A percentile compares a stretch with the other conserved stretches of the same genome.
These are phyloP conservation scores for Rhodotorula sp. DNA, from an alignment of 1,284 basidiomycete genomes.

Conservation along the genomic window DNA sequence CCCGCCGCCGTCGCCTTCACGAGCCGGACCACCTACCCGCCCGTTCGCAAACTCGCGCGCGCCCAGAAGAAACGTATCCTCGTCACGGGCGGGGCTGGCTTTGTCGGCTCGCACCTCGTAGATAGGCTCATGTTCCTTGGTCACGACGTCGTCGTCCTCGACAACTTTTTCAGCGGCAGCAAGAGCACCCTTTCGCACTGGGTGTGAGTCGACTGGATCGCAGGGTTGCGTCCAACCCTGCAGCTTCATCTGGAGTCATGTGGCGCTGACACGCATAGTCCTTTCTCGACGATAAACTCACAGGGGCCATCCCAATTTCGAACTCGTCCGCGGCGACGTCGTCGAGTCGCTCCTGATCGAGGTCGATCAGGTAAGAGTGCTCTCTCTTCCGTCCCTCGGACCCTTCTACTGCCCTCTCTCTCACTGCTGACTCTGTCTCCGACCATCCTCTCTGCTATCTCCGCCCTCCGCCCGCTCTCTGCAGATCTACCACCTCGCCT, in stretches of 20 bases:
- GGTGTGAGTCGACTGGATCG: conserved; percentile 35
- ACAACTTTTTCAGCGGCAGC: conserved; percentile 98
- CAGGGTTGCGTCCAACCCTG: neutral
- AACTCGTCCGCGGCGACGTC: conserved; percentile 94
- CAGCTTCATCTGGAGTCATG: neutral
- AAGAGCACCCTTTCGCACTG: conserved; percentile 74
- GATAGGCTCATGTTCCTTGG: conserved; percentile 96
- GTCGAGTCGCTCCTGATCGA: conserved; percentile 96
- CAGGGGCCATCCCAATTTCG: conserved; percentile 92
- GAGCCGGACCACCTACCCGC: conserved; percentile 83
- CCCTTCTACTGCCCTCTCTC: too few species aligned
- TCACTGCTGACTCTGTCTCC: neutral
- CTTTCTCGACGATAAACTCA: neutral
- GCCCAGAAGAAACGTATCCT: conserved; percentile 81
- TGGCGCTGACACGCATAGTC: too few species aligned
- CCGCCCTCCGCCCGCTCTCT: neutral
- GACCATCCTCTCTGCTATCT: too few species aligned
- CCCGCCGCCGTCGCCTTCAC: conserved; percentile 71
- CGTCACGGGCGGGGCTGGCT: conserved; percentile 93
- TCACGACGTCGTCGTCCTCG: conserved; percentile 87
- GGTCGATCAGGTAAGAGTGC: conserved; percentile 69
- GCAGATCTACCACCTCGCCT: conserved; percentile 92
- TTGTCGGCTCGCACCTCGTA: conserved; percentile 90
- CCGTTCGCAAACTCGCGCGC: conserved; percentile 80
- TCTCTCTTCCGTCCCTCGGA: too few species aligned